These are phyloP conservation scores for Oryza officinalis DNA, from an alignment of 176 grass and related monocot genomes.

Conservation along the genomic window DNA sequence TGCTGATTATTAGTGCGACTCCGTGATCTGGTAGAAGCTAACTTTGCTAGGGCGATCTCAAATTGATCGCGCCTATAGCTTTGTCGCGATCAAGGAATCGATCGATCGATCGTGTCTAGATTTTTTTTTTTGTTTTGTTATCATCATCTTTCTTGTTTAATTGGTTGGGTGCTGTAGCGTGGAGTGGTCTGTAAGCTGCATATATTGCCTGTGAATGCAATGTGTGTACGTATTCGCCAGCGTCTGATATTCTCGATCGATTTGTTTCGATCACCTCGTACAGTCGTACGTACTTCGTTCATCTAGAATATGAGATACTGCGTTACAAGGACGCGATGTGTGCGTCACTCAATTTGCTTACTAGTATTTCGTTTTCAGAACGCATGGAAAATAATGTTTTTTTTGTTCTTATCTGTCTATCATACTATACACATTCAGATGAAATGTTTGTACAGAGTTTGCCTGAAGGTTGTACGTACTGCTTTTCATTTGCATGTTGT, in stretches of 20 bases:
- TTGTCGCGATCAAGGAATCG: conserved; percentile 16
- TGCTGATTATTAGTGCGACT: neutral
- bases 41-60: conserved; percentile 21
- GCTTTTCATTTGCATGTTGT: neutral
- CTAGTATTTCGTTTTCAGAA: neutral
- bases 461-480: neutral
- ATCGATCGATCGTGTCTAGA: neutral
- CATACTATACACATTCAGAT: neutral
- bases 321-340: no score
- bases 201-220: neutral
- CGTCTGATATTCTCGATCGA: neutral
- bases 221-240: neutral
- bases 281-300: neutral
- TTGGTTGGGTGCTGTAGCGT: neutral
- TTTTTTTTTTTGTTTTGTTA: neutral
- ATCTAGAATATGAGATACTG: no score
- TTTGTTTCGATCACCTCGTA: neutral
- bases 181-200: neutral
- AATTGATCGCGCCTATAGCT: neutral
- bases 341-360: neutral
- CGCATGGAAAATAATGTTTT: neutral
- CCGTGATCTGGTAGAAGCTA: neutral
- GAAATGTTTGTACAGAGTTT: neutral
- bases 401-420: neutral
- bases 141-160: neutral